A percentile compares a stretch with the other conserved stretches of the same genome.
Conservation (phyloP, 2,329 filamentous ascomycete genomes). For the Herpotrichia juniperi region DNA sequence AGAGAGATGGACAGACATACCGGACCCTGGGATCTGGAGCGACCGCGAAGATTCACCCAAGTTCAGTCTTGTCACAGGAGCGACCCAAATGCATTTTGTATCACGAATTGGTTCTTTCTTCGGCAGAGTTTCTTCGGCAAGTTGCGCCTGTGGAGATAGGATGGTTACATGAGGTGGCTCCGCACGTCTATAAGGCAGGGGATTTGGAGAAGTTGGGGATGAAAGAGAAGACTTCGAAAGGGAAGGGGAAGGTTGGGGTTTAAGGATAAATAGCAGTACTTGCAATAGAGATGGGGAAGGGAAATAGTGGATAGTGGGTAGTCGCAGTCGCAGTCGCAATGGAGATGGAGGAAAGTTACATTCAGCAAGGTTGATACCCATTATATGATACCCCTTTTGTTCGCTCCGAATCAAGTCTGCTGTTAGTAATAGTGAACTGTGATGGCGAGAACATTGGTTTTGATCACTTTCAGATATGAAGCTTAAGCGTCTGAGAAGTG, state of each 20-base stretch:
- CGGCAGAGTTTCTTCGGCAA: slow-evolving; percentile 91
- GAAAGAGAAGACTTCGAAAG: slow-evolving; percentile 77
- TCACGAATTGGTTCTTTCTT: slow-evolving; percentile 80
- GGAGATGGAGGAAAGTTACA: too few species aligned
- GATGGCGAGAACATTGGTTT: neutral
- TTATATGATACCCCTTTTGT: too few species aligned
- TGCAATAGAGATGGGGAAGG: too few species aligned
- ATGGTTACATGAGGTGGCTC: slow-evolving; percentile 89
- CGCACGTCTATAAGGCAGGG: slow-evolving; percentile 92
- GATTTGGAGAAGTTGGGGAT: slow-evolving; percentile 80
- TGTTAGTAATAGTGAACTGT: too few species aligned
- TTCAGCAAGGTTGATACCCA: too few species aligned
- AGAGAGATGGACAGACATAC: slow-evolving; percentile 85
- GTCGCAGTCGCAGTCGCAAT: too few species aligned
- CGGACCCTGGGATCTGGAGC: slow-evolving; percentile 89
- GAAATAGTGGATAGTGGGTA: too few species aligned
- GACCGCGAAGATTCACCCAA: slow-evolving; percentile 87
- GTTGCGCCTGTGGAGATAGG: slow-evolving; percentile 82
- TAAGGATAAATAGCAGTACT: too few species aligned
- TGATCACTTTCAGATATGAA: neutral
- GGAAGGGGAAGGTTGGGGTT: slow-evolving; percentile 46
- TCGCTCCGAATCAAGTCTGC: too few species aligned
- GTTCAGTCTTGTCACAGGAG: slow-evolving; percentile 76
- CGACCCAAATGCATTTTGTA: slow-evolving; percentile 90
- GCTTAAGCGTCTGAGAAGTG: too few species aligned